A percentile compares a stretch with the other conserved stretches of the same genome.
These are phyloP conservation scores for Acanthamoeba healyi DNA, from an alignment of 208 protist species.

Conservation along the genomic window DNA sequence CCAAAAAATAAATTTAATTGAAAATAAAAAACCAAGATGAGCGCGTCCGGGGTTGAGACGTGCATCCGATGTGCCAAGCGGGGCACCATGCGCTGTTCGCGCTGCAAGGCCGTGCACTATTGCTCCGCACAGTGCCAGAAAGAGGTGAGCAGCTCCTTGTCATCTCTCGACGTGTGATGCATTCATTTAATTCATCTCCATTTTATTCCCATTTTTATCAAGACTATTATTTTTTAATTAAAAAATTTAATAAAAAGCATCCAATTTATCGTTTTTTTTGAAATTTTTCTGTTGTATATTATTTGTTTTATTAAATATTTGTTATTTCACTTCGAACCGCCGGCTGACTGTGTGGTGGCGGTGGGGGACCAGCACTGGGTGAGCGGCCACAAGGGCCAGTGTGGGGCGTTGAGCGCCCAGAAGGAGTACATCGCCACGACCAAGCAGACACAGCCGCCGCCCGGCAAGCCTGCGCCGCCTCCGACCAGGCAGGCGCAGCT, in stretches of 20 bases:
- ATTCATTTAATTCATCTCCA: not conserved
- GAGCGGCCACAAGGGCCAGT: constrained; percentile 67
- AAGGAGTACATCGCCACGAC: constrained; percentile 45
- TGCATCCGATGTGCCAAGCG: constrained; percentile 63
- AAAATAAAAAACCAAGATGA: constrained; percentile 12
- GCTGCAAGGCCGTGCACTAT: constrained; percentile 68
- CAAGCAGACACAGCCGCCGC: no score
- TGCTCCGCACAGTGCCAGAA: constrained; percentile 62
- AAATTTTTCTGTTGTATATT: no score
- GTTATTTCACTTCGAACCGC: no score
- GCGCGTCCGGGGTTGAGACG: constrained; percentile 7
- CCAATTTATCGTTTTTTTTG: no score
- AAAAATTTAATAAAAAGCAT: no score
- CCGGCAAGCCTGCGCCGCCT: no score
- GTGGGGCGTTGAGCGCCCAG: not conserved
- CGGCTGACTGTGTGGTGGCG: no score
- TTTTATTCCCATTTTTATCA: not conserved
- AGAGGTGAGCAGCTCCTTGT: not conserved
- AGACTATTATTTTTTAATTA: no score
- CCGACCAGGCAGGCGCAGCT: not conserved
- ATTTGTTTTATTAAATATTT: not conserved
- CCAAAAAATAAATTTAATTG: no score
- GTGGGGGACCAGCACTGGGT: constrained; percentile 69
- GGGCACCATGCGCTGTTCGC: constrained; percentile 23
- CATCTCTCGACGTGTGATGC: not conserved